phyloP scores from a whole-genome alignment of 805 yeast species.

The Metschnikowia baotianmanensis region DNA sequence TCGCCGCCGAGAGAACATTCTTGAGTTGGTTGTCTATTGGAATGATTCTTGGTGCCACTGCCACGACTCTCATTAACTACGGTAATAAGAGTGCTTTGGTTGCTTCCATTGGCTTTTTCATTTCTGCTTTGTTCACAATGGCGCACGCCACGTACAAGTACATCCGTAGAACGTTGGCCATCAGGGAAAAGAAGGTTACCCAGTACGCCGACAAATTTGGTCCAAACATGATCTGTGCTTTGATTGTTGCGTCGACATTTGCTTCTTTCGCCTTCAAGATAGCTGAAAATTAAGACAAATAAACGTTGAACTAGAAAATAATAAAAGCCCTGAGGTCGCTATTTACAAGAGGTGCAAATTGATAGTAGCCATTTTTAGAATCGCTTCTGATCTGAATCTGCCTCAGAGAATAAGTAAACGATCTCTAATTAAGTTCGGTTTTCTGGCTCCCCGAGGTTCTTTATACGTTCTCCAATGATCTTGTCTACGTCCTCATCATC shows the following conservation, averaged over 20 bases:
- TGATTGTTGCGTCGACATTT: slow-evolving; percentile 67
- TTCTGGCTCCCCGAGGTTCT: slow-evolving; percentile 3
- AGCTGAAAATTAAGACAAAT: slow-evolving; percentile 25
- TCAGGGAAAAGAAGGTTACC: slow-evolving; percentile 78
- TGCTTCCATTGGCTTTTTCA: slow-evolving; percentile 83
- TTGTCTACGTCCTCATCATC: slow-evolving; percentile 51
- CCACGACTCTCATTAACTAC: slow-evolving; percentile 79
- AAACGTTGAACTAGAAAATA: too few relatives aligned
- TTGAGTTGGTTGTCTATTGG: slow-evolving; percentile 92
- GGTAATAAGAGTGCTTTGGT: slow-evolving; percentile 70
- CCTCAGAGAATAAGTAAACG: too few relatives aligned
- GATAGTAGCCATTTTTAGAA: too few relatives aligned
- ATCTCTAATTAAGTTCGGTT: too few relatives aligned
- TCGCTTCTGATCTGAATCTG: too few relatives aligned
- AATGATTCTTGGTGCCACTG: slow-evolving; percentile 83
- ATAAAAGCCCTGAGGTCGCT: too few relatives aligned
- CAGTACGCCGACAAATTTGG: slow-evolving; percentile 87
- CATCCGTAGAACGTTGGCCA: slow-evolving; percentile 76
- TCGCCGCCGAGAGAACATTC: slow-evolving; percentile 95
- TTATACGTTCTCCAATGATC: slow-evolving; percentile 50
- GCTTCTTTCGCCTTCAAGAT: slow-evolving; percentile 56
- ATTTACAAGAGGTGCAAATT: too few relatives aligned
- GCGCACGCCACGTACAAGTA: slow-evolving; percentile 71
- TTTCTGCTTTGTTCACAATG: slow-evolving; percentile 74
- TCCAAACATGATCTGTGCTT: slow-evolving; percentile 76